Conservation (phyloP, 2,329 filamentous ascomycete genomes). For the Fusarium setosum region DNA sequence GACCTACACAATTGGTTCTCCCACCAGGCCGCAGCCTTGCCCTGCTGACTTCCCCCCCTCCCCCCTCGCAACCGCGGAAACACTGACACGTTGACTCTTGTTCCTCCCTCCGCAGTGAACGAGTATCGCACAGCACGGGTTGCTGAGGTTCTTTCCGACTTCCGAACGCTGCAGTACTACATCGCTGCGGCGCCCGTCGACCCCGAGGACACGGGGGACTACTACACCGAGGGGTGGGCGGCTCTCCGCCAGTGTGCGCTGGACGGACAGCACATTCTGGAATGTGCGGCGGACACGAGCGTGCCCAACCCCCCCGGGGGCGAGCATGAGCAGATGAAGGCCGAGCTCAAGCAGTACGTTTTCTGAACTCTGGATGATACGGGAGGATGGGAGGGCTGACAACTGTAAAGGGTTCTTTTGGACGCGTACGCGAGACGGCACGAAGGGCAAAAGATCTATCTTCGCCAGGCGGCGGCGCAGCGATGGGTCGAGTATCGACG, state of each 20-base stretch:
- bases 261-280: slow-evolving; percentile 73
- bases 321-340: slow-evolving; percentile 69
- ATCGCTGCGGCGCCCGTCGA: slow-evolving; percentile 68
- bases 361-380: background rate
- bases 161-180: slow-evolving; percentile 70
- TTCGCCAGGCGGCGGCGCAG: slow-evolving; percentile 69
- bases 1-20: slow-evolving; percentile 16
- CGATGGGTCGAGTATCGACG: slow-evolving; percentile 68
- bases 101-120: slow-evolving; percentile 61
- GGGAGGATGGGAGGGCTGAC: slow-evolving; percentile 9
- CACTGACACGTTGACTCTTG: slow-evolving; percentile 33
- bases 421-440: slow-evolving; percentile 72
- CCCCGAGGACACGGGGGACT: slow-evolving; percentile 67
- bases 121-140: slow-evolving; percentile 69
- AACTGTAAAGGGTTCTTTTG: slow-evolving; percentile 60
- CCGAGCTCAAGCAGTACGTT: slow-evolving; percentile 71
- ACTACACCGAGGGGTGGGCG: slow-evolving; percentile 73
- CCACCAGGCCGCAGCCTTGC: slow-evolving; percentile 4
- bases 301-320: slow-evolving; percentile 66
- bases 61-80: background rate
- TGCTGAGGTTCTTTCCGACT: slow-evolving; percentile 71
- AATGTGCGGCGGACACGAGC: slow-evolving; percentile 71
- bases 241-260: slow-evolving; percentile 70
- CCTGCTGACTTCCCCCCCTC: background rate
- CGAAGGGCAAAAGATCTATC: slow-evolving; percentile 73